Evolutionary conservation across 169 alveolate species (phyloP), one percentile per base, ranked within the genome.

Genomic region (Plasmodium sp.): DNA sequence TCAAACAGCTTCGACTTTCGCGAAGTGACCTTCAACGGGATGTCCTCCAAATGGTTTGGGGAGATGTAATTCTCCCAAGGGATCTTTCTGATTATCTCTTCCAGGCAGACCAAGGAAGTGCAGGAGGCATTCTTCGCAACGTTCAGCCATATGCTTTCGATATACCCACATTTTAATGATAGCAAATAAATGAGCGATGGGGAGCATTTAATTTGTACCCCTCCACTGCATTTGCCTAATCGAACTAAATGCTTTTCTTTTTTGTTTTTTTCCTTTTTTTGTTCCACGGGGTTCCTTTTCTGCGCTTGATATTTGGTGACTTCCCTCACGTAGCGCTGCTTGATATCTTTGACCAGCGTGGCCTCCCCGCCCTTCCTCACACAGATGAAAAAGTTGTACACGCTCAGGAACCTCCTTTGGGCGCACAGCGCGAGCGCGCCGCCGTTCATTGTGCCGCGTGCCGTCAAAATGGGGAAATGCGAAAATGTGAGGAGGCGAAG

Each of bases 111-210:
- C 83, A 80, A 22, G 39, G 94, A 90, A 27, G 41, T 62, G 41
- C 94, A 90, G 34, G 81, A 43, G 45, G 43, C 73, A 48, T 90
- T 90, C 54, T 90, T 90, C 51, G 94, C 6, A 9, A 90, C 75
- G 39, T 90, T 90, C 7, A 90, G 54, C 94, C 94, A 90, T 80
- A 90, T 90, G 34, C 94, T 80, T 90, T 90, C 94, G n/a, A 80
- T 22, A 80, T 90, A 90, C 14, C 56, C 83, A 90, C 94, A 90
- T 43, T 80, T 90, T 54, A 90, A 58, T 33, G 94, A 58, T 67
- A 90, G 72, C 54, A 90, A 43, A 90, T 90, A 90, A 62, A 90
- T 90, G 41, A 90, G 73, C 34, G 94, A 79, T 16, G 73, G 71
- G 34, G 94, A 80, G 34, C 94, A 90, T 58, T 79, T 90, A 41